Conservation (phyloP, 2,329 filamentous ascomycete species). For the Nannizzia gypsea region DNA sequence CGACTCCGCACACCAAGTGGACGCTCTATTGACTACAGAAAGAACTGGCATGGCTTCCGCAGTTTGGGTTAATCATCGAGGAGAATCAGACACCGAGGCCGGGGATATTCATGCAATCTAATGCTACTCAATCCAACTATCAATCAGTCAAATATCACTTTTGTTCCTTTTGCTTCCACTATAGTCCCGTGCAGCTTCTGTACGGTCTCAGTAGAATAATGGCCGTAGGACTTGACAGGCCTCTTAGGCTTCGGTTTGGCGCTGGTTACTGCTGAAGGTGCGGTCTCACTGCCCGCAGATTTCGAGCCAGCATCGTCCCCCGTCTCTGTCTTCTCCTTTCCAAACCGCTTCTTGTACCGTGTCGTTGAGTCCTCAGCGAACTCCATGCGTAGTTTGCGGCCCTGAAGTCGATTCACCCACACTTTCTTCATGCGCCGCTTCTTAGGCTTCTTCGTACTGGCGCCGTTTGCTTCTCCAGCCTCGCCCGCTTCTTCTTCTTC, state of each 20-base stretch:
- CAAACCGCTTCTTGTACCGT: slow-evolving; percentile 87
- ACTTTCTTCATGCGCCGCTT: slow-evolving; percentile 53
- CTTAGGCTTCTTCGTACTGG: slow-evolving; percentile 40
- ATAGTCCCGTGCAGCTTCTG: slow-evolving; percentile 65
- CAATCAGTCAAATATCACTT: slow-evolving; percentile 62
- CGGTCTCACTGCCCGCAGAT: slow-evolving; percentile 9
- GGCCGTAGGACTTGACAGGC: slow-evolving; percentile 28
- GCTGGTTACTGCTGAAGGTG: slow-evolving; percentile 20
- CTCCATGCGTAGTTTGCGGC: slow-evolving; percentile 73
- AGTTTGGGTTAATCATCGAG: too few relatives aligned
- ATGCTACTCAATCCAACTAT: too few relatives aligned
- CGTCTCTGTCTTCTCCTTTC: slow-evolving; percentile 46
- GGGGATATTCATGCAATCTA: too few relatives aligned
- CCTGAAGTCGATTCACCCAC: slow-evolving; percentile 76
- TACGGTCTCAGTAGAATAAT: slow-evolving; percentile 41
- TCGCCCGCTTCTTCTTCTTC: slow-evolving; percentile 39
- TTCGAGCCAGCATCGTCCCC: slow-evolving; percentile 3
- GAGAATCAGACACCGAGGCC: too few relatives aligned
- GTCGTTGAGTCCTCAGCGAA: slow-evolving; percentile 83
- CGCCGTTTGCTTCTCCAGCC: slow-evolving; percentile 24
- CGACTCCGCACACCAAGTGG: too few relatives aligned
- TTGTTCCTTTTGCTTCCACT: slow-evolving; percentile 66
- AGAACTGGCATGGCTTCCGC: too few relatives aligned
- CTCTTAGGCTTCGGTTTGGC: slow-evolving; percentile 27
- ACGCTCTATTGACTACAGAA: too few relatives aligned